A percentile compares a stretch with the other conserved stretches of the same genome.
Conservation (phyloP, 352 stramenopile species). For the Paralagenidium karlingii region DNA sequence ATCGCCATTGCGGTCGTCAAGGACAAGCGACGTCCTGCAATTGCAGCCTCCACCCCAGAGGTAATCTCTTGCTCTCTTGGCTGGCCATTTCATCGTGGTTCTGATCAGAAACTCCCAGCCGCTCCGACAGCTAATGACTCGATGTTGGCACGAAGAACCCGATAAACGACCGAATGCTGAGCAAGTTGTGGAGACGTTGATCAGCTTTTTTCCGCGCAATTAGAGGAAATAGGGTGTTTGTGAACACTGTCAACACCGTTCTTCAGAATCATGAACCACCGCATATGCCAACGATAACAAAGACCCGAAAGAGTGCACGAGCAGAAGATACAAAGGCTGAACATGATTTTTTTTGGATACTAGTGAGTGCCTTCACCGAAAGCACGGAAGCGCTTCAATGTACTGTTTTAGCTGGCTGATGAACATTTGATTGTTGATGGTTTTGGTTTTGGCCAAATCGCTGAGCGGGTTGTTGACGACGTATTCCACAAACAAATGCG, state of each 20-base stretch:
- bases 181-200: conserved; percentile 21
- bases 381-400: conserved; percentile 58
- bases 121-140: conserved; percentile 38
- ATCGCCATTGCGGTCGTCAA: conserved; percentile 53
- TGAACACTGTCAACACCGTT: neutral
- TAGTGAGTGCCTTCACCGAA: too few relatives aligned
- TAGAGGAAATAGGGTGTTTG: too few relatives aligned
- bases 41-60: conserved; percentile 41
- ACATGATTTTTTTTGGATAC: too few relatives aligned
- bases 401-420: conserved; percentile 57
- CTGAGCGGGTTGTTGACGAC: conserved; percentile 85
- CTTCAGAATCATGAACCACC: neutral
- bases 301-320: too few relatives aligned
- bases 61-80: conserved; percentile 9
- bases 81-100: neutral
- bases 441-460: conserved; percentile 54
- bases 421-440: conserved; percentile 72
- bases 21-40: conserved; percentile 39
- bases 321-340: too few relatives aligned
- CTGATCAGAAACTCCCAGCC: conserved; percentile 14
- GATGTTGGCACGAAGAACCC: conserved; percentile 57
- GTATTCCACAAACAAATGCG: conserved; percentile 82
- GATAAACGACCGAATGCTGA: conserved; percentile 24
- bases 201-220: too few relatives aligned
- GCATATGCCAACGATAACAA: too few relatives aligned